Base-by-base conservation (phyloP, 2,329 filamentous ascomycete genomes). In the Lachnellula arida region DNA sequence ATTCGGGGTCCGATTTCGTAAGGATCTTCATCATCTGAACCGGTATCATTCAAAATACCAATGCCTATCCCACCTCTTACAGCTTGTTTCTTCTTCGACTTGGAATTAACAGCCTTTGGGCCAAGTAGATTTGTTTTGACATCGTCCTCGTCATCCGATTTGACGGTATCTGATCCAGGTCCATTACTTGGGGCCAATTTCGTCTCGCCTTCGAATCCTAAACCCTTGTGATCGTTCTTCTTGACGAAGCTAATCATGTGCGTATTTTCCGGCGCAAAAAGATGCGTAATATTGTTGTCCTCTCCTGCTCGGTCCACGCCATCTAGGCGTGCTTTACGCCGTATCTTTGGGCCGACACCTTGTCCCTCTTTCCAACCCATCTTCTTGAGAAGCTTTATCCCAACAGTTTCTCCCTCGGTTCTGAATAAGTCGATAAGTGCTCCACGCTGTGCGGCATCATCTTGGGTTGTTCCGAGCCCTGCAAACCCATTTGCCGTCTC, bases 311-410 rank as follows among this genome's bases (percentile, higher is more conserved):
- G 71, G 44, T 74, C 77, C 1, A 77, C 70, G 43, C 81, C 79
- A 51, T 81, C 87, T 14, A 93, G 78, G 48, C 87, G 80, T 39
- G 91, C 90, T 68, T 78, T 80, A 49, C 94, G 82, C 53, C 85
- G 84, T 35, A 97, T 76, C 71, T 91, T 96, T 22, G 91, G 91
- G 0, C 94, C 94, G 59, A 97, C 85, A 3, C 94, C 94, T 72
- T 97, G 92, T 0, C 92, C 93, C 60, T 93, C 88, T 66, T 87
- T 89, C 94, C 94, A 99, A 15, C 93, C 94, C 93, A 99, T 97
- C 67, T 81, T 88, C 68, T 88, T 89, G 57, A 97, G 75, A 15
- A 99, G 76, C 68, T 89, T 92, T 14, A 88, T 78, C 1, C 94
- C 94, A 79, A 95, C 91, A 0, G 91, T 96, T 59, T 96, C 89